A percentile compares a stretch with the other conserved stretches of the same genome.
phyloP scores from a whole-genome alignment of 192 early-diverging fungal species.

The Funneliformis geosporum region DNA sequence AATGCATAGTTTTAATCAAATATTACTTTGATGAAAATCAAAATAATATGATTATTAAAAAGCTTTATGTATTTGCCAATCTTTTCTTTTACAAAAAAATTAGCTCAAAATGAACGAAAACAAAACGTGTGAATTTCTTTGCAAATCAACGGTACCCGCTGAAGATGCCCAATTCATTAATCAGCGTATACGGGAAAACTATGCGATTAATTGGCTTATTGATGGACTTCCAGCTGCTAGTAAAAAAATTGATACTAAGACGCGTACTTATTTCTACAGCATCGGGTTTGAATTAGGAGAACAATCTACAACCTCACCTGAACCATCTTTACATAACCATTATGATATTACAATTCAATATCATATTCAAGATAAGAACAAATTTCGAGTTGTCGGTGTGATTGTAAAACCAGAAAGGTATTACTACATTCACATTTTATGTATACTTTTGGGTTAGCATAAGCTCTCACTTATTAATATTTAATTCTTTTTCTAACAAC shows the following conservation, averaged over 20 bases:
- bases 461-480: not conserved
- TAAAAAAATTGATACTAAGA: conserved; percentile 54
- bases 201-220: conserved; percentile 82
- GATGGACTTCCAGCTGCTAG: conserved; percentile 89
- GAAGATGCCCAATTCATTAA: conserved; percentile 88
- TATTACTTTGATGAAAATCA: not conserved
- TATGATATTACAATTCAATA: conserved; percentile 84
- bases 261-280: conserved; percentile 59
- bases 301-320: not conserved
- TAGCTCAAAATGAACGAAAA: conserved; percentile 71
- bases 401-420: conserved; percentile 71
- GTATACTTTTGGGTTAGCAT: too few species aligned
- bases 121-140: conserved; percentile 65
- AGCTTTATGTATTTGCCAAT: too few species aligned
- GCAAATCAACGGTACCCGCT: conserved; percentile 57
- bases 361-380: conserved; percentile 66
- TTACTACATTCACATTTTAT: too few species aligned
- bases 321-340: conserved; percentile 77
- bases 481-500: not conserved
- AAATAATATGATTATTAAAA: too few species aligned
- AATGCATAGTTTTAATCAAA: not conserved
- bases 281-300: conserved; percentile 83
- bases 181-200: conserved; percentile 75
- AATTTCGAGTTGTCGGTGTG: conserved; percentile 86
- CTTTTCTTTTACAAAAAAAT: not conserved